phyloP scores from a whole-genome alignment of 345 rosid genomes.

The Acer yangbiense region DNA sequence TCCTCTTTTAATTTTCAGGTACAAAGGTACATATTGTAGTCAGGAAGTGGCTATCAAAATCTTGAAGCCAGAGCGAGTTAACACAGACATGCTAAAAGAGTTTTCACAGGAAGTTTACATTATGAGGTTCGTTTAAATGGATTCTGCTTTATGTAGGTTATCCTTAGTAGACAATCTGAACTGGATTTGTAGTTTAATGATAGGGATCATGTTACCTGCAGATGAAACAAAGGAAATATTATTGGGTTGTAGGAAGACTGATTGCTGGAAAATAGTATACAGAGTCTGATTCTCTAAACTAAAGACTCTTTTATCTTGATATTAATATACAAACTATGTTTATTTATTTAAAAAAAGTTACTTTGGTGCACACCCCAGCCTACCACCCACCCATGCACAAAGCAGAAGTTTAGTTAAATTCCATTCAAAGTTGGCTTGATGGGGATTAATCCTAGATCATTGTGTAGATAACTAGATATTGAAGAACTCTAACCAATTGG shows the following conservation, averaged over 20 bases:
- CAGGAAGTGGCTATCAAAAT: conserved; percentile 96
- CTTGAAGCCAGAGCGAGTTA: conserved; percentile 82
- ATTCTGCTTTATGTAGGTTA: conserved; percentile 5
- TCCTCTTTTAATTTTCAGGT: conserved; percentile 47
- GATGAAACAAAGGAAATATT: background rate
- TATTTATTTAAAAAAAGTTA: background rate
- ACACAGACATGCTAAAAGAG: conserved; percentile 73
- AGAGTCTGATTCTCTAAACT: conserved; percentile 1
- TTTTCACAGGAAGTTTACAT: conserved; percentile 96
- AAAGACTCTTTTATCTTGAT: background rate
- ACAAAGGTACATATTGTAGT: conserved; percentile 82
- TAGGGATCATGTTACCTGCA: background rate
- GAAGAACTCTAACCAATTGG: background rate
- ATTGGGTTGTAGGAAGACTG: background rate
- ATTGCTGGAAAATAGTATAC: background rate
- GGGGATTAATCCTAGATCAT: background rate
- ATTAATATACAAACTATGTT: background rate
- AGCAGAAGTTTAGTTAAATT: background rate
- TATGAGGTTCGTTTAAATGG: conserved; percentile 68
- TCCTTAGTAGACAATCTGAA: background rate
- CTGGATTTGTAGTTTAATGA: background rate
- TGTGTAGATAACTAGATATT: background rate
- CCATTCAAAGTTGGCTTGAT: background rate
- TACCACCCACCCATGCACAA: background rate
- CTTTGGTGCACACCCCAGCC: background rate